Evolutionary conservation across 352 stramenopile species (phyloP), one percentile per base, ranked within the genome.

Genomic region (Phytophthora citricola): DNA sequence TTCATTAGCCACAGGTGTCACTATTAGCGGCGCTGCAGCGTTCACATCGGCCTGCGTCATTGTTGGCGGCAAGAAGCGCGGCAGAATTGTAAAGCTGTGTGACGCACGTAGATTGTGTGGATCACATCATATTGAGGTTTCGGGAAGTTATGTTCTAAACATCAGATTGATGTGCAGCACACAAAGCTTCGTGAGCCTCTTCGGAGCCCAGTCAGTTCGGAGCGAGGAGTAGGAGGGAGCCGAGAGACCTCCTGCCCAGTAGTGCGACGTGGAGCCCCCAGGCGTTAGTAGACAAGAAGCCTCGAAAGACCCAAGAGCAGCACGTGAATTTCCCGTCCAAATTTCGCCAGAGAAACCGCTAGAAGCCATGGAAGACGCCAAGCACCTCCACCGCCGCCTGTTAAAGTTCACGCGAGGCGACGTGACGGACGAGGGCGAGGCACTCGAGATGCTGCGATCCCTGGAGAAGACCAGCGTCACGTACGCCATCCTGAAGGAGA

Each of bases 401-500:
- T 59, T 87, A 46, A 93, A 93, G 70, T 92, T 91, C 63, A 79
- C 79, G 31, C 80, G 71, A 41, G 84, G 85, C 60, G 83, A 92
- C 31, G 62, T 68, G 52, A 81, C 71, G 40, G 85, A 93, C 75
- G 69, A 83, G 44, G 50, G 49, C 58, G 81, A 86, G 51, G 82
- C 66, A 31, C 68, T 94, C 46, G 85, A 92, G 22, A 68, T 87
- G 50, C 70, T 95, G 56, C 78, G 81, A 17, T 74, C 66, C 26
- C 73, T 95, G 29, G 83, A 93, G 56, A 77, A 79, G 44, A 71
- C 70, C 6, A 59, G 58, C 11, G 70, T 95, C 38, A 95, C 85
- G 36, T 79, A 90, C 43, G 63, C 62, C 15, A 77, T 95, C 47
- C 76, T 95, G 32, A 95, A 93, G 65, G 87, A 95, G 58, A 95